Percentiles rank a stretch among this genome's conserved stretches.
phyloP scores from a whole-genome alignment of 306 rosid genomes.

The Crotalaria pallida region DNA sequence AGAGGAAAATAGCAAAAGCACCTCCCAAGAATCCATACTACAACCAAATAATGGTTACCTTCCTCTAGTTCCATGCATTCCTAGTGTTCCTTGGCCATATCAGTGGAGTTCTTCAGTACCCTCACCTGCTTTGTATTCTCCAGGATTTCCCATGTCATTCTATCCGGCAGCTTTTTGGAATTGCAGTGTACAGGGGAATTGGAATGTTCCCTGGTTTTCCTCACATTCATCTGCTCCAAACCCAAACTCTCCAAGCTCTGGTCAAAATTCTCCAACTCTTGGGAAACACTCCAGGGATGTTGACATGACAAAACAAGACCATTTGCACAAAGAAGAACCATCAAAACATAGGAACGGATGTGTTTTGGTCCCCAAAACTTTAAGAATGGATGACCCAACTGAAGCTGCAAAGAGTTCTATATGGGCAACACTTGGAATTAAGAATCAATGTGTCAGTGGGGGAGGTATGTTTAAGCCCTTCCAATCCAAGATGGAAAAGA shows the following conservation, averaged over 20 bases:
- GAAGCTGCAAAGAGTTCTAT: conserved; percentile 95
- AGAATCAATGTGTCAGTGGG: conserved; percentile 47
- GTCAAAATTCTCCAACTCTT: conserved; percentile 33
- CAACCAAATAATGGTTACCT: conserved; percentile 39
- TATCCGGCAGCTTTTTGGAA: conserved; percentile 67
- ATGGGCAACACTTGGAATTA: conserved; percentile 84
- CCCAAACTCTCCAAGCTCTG: conserved; percentile 25
- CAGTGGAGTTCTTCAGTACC: conserved; percentile 56
- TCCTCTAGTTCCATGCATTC: conserved; percentile 50
- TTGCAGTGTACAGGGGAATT: conserved; percentile 42
- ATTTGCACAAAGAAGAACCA: conserved; percentile 31
- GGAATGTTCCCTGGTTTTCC: conserved; percentile 58
- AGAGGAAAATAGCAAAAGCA: conserved; percentile 39
- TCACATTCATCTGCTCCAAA: conserved; percentile 31
- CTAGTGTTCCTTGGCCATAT: conserved; percentile 76
- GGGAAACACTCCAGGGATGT: conserved; percentile 72
- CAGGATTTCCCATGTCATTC: conserved; percentile 62
- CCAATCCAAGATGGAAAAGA: conserved; percentile 40
- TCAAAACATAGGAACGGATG: conserved; percentile 48
- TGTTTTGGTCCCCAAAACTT: conserved; percentile 77
- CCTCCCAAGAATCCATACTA: conserved; percentile 26
- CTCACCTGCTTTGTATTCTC: conserved; percentile 54
- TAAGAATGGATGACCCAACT: conserved; percentile 74
- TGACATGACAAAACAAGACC: conserved; percentile 25
- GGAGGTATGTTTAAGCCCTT: conserved; percentile 65